Evolutionary conservation across 345 rosid genomes (phyloP), one percentile per base, ranked within the genome.

Genomic region (Noccaea bulbosa): DNA sequence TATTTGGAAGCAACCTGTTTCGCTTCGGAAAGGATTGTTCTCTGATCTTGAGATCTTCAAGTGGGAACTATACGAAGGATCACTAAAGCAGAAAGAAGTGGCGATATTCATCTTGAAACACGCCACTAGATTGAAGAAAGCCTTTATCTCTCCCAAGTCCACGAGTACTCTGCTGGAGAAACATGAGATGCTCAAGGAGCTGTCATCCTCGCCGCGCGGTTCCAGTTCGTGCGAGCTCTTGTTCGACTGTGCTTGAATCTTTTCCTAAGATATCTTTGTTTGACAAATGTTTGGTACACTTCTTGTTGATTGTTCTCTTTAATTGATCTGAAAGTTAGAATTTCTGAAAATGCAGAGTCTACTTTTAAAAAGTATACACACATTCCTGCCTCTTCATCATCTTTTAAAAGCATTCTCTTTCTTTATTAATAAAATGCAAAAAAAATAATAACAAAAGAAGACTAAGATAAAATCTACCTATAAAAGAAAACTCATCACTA

Each of bases 151-250:
- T 50, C 47, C 72, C 9, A 66, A 59, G 17, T 33, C 55, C 37
- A 43, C 43, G 50, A 41, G 62, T 59, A 43, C 22, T 67, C 62
- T 74, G 55, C 24, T 6, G 2, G 78, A 74, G 73, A 74, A 67
- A 67, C 78, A 74, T 49, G 78, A 74, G 62, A 74, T 74, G 73
- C 78, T 74, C 73, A 74, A 74, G 73, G 55, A 66, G 11, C 67
- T 74, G 59, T 58, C 78, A 41, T 58, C 41, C 30, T 39, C 49
- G 20, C 40, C 62, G 11, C 72, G 73, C 35, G 78, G 78, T 67
- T 74, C 78, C n/a, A 50, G 62, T 51, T 1, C 24, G 22, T 74
- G 78, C 37, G 32, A 67, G 55, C 78, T 74, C 62, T 43, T 67
- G 40, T 74, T 74, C 55, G 71, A 73, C 59, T 73, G 65, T 44